phyloP scores from a whole-genome alignment of 2,329 filamentous ascomycete genomes.

The Phyllachora maydis region DNA sequence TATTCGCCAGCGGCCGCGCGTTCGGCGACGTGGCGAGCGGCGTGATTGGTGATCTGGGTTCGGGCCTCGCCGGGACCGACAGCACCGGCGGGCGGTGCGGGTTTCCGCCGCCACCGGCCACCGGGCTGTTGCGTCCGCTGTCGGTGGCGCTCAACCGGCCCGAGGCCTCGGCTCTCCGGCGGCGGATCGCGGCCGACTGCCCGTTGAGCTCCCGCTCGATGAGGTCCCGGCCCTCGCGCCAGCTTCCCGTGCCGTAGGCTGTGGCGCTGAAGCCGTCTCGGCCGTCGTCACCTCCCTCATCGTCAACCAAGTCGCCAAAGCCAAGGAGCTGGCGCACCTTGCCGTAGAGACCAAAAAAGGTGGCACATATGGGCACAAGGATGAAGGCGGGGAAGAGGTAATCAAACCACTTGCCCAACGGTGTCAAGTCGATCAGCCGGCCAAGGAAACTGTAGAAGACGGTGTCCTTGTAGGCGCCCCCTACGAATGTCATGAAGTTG shows the following conservation, averaged over 20 bases:
- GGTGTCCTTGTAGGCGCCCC: slow-evolving; percentile 53
- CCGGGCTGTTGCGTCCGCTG: slow-evolving; percentile 3
- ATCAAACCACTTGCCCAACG: slow-evolving; percentile 67
- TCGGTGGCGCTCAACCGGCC: slow-evolving; percentile 8
- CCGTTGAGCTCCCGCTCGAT: slow-evolving; percentile 72
- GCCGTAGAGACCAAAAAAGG: slow-evolving; percentile 77
- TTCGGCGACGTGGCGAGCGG: slow-evolving; percentile 20
- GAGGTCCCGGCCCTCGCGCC: slow-evolving; percentile 79
- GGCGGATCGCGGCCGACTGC: slow-evolving; percentile 28
- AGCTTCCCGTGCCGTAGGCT: slow-evolving; percentile 58
- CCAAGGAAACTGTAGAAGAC: slow-evolving; percentile 81
- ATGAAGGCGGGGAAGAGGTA: slow-evolving; percentile 78
- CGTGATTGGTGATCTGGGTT: slow-evolving; percentile 18
- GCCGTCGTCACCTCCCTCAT: slow-evolving; percentile 41
- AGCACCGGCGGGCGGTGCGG: slow-evolving; percentile 21
- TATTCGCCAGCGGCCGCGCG: slow-evolving; percentile 8
- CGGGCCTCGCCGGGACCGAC: slow-evolving; percentile 19
- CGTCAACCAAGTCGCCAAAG: slow-evolving; percentile 59
- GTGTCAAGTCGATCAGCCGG: slow-evolving; percentile 61
- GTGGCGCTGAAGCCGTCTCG: too few relatives aligned
- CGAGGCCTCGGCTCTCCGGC: slow-evolving; percentile 17
- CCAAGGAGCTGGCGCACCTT: slow-evolving; percentile 58
- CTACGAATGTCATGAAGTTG: slow-evolving; percentile 88
- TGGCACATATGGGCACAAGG: slow-evolving; percentile 66
- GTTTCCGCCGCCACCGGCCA: too few relatives aligned